Percentiles rank a stretch among this genome's conserved stretches.
Conservation (phyloP, 108 stramenopile species). For the Chaetoceros tenuissimus region DNA sequence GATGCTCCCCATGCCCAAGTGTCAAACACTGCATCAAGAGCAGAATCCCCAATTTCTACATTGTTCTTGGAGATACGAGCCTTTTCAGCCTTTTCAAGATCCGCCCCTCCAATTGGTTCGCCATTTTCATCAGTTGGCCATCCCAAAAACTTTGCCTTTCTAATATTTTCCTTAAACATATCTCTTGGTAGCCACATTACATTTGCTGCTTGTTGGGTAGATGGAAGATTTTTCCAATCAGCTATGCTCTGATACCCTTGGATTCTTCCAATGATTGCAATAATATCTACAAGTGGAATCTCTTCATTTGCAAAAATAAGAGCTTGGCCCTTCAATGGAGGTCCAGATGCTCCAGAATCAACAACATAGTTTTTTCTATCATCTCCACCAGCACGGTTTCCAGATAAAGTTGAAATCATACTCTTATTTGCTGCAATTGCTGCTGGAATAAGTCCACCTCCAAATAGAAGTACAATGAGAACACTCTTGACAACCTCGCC, state of each 20-base stretch:
- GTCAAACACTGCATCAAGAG: conserved; percentile 38
- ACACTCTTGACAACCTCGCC: conserved; percentile 14
- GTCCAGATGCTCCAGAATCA: conserved; percentile 22
- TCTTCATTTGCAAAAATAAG: conserved; percentile 19
- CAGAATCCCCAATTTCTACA: conserved; percentile 24
- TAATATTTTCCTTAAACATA: conserved; percentile 27
- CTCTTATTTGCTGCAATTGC: conserved; percentile 17
- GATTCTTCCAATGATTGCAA: conserved; percentile 26
- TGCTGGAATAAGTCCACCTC: conserved; percentile 34
- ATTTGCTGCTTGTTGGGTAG: conserved; percentile 7
- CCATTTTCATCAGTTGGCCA: conserved; percentile 32
- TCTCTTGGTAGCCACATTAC: conserved; percentile 31
- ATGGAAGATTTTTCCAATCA: conserved; percentile 28
- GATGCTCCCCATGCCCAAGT: conserved; percentile 35
- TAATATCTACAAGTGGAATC: conserved; percentile 22
- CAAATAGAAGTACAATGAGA: conserved; percentile 16
- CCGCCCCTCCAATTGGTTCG: conserved; percentile 21
- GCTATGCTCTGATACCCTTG: conserved; percentile 7
- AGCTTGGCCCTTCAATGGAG: conserved; percentile 1
- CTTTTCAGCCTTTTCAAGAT: conserved; percentile 14
- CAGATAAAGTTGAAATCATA: conserved; percentile 21
- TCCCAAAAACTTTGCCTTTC: conserved; percentile 18
- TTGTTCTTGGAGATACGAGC: conserved; percentile 10
- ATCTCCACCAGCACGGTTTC: conserved; percentile 8
- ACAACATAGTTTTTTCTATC: conserved; percentile 14